A percentile compares a stretch with the other conserved stretches of the same genome.
Conservation (phyloP, 139 green algal species). For the Parachlorella kessleri region DNA sequence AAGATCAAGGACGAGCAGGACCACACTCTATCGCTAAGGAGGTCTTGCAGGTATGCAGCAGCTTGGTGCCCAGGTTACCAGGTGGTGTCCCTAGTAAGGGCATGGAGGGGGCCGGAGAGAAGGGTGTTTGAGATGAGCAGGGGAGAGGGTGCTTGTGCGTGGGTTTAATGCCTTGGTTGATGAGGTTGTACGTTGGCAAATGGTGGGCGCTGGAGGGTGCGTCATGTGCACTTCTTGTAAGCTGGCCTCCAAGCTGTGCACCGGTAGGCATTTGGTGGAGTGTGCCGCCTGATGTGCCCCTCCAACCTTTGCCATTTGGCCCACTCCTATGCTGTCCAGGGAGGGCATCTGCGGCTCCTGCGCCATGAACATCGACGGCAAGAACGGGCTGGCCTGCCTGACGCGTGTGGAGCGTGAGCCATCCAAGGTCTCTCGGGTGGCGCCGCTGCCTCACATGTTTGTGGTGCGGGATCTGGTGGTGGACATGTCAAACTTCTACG, state of each 20-base stretch:
- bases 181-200: too few species aligned
- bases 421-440: conserved; percentile 71
- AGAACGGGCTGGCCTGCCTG: conserved; percentile 96
- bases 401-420: conserved; percentile 71
- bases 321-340: conserved; percentile 65
- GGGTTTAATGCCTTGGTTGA: too few species aligned
- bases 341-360: conserved; percentile 99
- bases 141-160: too few species aligned
- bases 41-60: conserved; percentile 68
- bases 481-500: conserved; percentile 99
- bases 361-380: conserved; percentile 99
- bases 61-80: too few species aligned
- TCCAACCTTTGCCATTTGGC: not conserved
- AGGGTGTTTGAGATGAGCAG: not conserved
- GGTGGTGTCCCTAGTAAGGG: too few species aligned
- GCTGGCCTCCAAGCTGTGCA: too few species aligned
- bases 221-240: not conserved
- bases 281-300: too few species aligned
- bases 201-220: too few species aligned
- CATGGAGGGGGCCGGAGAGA: too few species aligned
- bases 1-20: conserved; percentile 99
- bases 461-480: conserved; percentile 98
- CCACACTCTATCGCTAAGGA: conserved; percentile 82
- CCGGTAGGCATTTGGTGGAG: too few species aligned
- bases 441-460: conserved; percentile 99